Conservation (phyloP, 2,329 filamentous ascomycete species). For the Juglanconis juglandina region DNA sequence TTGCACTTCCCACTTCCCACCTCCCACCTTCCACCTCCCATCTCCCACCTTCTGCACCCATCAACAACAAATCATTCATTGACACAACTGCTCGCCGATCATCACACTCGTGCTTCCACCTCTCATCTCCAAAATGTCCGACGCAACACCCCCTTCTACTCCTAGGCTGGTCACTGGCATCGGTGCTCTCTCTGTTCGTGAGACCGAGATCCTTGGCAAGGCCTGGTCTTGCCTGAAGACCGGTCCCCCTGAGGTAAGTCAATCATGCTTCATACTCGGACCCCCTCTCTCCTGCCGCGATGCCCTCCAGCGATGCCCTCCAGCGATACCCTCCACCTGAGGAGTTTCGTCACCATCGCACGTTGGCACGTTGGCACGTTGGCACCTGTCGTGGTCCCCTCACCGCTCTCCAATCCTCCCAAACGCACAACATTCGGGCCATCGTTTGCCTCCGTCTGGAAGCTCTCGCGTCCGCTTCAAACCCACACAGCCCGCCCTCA, state of each 20-base stretch:
- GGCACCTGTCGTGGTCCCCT: not conserved
- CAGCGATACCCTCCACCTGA: not conserved
- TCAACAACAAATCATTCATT: no score
- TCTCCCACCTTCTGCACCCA: not conserved
- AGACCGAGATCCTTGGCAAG: constrained; percentile 27
- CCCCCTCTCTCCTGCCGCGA: not conserved
- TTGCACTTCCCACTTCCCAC: not conserved
- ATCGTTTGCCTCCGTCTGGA: not conserved
- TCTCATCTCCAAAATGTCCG: not conserved
- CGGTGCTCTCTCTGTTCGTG: constrained; percentile 29
- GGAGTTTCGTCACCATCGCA: no score
- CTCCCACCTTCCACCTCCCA: not conserved
- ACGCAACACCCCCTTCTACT: not conserved
- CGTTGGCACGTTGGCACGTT: no score
- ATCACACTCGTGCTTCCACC: not conserved
- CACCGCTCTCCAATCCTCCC: not conserved
- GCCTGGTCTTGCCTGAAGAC: constrained; percentile 15
- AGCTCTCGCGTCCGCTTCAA: not conserved
- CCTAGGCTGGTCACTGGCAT: constrained; percentile 3
- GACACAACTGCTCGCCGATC: not conserved
- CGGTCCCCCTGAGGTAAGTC: constrained; percentile 13
- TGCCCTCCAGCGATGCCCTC: not conserved
- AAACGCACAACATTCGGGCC: not conserved
- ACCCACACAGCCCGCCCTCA: no score
- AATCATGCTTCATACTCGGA: not conserved